Base-by-base conservation (phyloP, 2,329 filamentous ascomycete species). In the Pleurostoma richardsiae region DNA sequence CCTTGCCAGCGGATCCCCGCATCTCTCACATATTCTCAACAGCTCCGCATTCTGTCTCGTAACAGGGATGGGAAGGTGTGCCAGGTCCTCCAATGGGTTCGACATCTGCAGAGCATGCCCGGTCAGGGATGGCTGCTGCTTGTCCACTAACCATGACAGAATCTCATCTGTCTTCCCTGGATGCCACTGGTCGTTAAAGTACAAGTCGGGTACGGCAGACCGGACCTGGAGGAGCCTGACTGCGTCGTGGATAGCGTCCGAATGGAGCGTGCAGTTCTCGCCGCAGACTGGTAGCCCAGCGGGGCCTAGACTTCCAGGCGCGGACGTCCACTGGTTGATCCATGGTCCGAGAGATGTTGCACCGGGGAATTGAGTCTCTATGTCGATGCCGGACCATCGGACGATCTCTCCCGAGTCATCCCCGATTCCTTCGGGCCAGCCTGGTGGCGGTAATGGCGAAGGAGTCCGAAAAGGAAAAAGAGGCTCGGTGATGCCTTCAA, bases 21-120 rank as follows among this genome's bases (percentile, higher is more conserved):
- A 28, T 8, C n/a, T 57, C 68, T 53, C 63, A 77, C 73, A 74
- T 29, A 70, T 67, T 42, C 69, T 63, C 19, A 76, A 61, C n/a
- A 79, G 63, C 46, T 77, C 73, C 33, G 67, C 66, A 45, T 76
- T 72, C 42, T 71, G 60, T 42, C 62, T 63, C 11, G 69, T 72
- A 7, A 66, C 64, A 4, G 58, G 62, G 56, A 72, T 67, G 4
- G 72, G 70, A 19, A 74, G 55, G 29, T 66, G 64, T 6, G 65
- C 56, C 30, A 73, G 49, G 29, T 70, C 68, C 36, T 69, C 64
- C 30, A 58, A 47, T 6, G 51, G 27, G 36, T 42, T 41, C 45
- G 49, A 49, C 47, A 31, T 29, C 41, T 44, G 48, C 42, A 40
- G 30, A 42, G 11, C 10, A 38, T 27, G 10, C 40, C 33, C 31